Evolutionary conservation across 495 filamentous ascomycete genomes (phyloP).

Genomic region (Endocarpon pusillum): DNA sequence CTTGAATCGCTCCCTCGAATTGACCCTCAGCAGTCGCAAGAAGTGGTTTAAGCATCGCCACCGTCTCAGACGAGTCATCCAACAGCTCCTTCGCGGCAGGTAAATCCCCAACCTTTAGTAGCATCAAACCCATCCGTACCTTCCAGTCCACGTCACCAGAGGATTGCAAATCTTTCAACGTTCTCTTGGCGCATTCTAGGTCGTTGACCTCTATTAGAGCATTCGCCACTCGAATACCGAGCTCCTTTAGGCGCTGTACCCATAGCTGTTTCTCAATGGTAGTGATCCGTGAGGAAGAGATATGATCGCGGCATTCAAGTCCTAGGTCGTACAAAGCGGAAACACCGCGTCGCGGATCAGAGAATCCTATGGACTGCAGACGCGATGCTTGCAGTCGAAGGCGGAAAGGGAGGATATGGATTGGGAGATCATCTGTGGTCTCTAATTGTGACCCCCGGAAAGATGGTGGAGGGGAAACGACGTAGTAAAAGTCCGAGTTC

Average conservation of each 20-base stretch:
- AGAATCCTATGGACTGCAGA: constrained; percentile 69
- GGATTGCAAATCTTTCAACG: constrained; percentile 32
- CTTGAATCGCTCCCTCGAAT: constrained; percentile 40
- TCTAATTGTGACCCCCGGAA: too few relatives aligned
- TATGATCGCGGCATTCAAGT: constrained; percentile 45
- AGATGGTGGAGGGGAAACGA: too few relatives aligned
- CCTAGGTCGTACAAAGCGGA: constrained; percentile 80
- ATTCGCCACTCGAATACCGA: constrained; percentile 64
- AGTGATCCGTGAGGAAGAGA: constrained; percentile 20
- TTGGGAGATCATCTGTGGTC: too few relatives aligned
- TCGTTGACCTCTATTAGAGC: constrained; percentile 86
- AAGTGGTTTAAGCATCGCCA: constrained; percentile 40
- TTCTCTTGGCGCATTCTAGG: constrained; percentile 51
- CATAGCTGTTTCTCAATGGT: constrained; percentile 36
- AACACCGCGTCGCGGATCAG: constrained; percentile 67
- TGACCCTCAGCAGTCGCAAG: constrained; percentile 63
- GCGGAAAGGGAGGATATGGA: constrained; percentile 69
- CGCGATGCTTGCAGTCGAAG: constrained; percentile 66
- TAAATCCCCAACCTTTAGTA: constrained; percentile 59
- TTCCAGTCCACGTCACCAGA: constrained; percentile 19
- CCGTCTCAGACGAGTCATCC: constrained; percentile 9
- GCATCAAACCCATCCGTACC: constrained; percentile 45
- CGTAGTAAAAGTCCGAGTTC: constrained; percentile 51
- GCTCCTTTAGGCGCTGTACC: constrained; percentile 48
- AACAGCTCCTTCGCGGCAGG: constrained; percentile 40